phyloP scores from a whole-genome alignment of 2,329 filamentous ascomycete genomes.

The Cladosporium cucumerinum region DNA sequence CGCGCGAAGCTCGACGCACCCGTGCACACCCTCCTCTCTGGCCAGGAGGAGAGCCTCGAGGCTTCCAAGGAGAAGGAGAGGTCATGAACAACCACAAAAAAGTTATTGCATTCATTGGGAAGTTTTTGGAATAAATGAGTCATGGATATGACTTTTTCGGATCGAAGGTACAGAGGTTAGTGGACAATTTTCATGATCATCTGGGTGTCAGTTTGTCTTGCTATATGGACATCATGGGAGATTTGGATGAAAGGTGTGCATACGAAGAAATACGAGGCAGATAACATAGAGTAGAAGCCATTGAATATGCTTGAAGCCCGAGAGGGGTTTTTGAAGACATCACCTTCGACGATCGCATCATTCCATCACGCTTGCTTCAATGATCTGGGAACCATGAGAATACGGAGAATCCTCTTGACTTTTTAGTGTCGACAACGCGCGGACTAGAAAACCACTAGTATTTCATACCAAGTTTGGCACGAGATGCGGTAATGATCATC shows the following conservation, averaged over 20 bases:
- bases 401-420: background rate
- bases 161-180: background rate
- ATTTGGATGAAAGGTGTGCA: background rate
- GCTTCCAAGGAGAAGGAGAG: constrained; percentile 18
- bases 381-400: background rate
- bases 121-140: background rate
- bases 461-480: background rate
- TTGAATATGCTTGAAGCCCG: background rate
- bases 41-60: constrained; percentile 48
- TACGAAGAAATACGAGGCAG: background rate
- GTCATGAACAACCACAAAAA: constrained; percentile 17
- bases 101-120: background rate
- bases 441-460: background rate
- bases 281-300: background rate
- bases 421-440: background rate
- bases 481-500: background rate
- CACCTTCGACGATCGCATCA: background rate
- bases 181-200: background rate
- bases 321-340: background rate
- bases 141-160: background rate
- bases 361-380: background rate
- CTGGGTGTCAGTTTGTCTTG: background rate
- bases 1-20: constrained; percentile 83
- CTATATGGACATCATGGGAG: background rate
- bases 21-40: constrained; percentile 75